Evolutionary conservation across 768 basidiomycete genomes (phyloP).

Genomic region (Boletus speciosus): DNA sequence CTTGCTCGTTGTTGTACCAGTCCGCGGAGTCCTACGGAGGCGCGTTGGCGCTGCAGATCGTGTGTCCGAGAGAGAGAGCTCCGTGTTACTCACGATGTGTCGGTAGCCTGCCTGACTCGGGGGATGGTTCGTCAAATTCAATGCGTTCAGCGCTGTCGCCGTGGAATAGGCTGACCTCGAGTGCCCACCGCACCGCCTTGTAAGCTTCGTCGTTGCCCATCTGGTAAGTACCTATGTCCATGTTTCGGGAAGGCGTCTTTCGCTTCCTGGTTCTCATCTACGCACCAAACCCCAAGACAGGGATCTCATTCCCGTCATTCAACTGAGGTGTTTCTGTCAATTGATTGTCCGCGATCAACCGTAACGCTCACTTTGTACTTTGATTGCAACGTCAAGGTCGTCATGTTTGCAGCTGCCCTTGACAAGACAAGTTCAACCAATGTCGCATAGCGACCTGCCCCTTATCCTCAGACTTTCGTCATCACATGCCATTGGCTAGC

Average conservation of each 20-base stretch:
- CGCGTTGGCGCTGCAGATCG: not conserved
- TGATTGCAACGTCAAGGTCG: slow-evolving; percentile 1
- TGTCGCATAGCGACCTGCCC: not conserved
- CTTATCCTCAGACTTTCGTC: not conserved
- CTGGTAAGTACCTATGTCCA: not conserved
- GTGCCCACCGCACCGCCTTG: slow-evolving; percentile 4
- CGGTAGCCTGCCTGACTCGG: slow-evolving; percentile 4
- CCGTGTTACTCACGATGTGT: slow-evolving; percentile 8
- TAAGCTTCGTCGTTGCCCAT: slow-evolving; percentile 5
- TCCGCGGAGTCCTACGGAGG: slow-evolving; percentile 5
- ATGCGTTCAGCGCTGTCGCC: not conserved
- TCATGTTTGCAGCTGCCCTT: not conserved
- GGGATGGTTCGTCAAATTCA: not conserved
- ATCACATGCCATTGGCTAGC: not conserved
- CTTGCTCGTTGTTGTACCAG: slow-evolving; percentile 48
- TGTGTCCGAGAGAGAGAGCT: not conserved
- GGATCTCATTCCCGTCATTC: slow-evolving; percentile 7
- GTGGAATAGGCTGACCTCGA: slow-evolving; percentile 3
- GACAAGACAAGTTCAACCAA: not conserved
- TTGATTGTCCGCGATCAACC: not conserved
- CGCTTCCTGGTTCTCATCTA: not conserved
- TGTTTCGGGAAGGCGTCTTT: not conserved
- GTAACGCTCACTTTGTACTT: slow-evolving; percentile 5
- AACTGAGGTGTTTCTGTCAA: not conserved
- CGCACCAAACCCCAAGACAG: slow-evolving; percentile 11